phyloP scores from a whole-genome alignment of 2,329 filamentous ascomycete species.

The Gnomoniopsis sp. region DNA sequence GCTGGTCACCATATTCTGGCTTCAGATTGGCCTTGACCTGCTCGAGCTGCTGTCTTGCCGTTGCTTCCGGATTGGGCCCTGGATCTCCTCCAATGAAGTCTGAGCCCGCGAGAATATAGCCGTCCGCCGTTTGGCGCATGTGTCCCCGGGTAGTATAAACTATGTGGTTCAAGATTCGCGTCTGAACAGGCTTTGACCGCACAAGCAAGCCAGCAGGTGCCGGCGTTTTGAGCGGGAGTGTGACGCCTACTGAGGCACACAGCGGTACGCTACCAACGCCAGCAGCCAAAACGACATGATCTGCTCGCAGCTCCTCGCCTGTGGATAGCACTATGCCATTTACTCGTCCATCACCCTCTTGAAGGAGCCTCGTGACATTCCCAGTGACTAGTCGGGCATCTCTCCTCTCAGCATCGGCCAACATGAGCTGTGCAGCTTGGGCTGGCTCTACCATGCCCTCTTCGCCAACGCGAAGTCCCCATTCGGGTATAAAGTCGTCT shows the following conservation, averaged over 20 bases:
- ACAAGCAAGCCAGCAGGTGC: constrained; percentile 26
- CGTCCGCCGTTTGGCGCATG: constrained; percentile 28
- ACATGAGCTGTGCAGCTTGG: constrained; percentile 22
- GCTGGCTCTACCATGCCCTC: constrained; percentile 30
- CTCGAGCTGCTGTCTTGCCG: constrained; percentile 23
- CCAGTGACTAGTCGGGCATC: constrained; percentile 18
- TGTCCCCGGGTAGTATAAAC: constrained; percentile 25
- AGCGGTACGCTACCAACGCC: constrained; percentile 26
- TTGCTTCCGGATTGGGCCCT: constrained; percentile 22
- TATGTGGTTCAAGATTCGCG: constrained; percentile 21
- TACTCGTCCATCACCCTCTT: constrained; percentile 11
- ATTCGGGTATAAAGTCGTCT: constrained; percentile 6
- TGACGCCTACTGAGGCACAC: constrained; percentile 22
- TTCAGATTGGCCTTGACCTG: constrained; percentile 20
- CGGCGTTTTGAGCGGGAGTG: constrained; percentile 22
- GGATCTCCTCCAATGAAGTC: constrained; percentile 21
- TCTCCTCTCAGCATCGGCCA: constrained; percentile 18
- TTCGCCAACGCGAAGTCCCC: constrained; percentile 50
- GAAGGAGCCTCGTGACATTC: constrained; percentile 19
- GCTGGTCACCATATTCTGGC: constrained; percentile 14
- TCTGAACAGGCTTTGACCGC: constrained; percentile 24
- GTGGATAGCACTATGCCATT: constrained; percentile 19
- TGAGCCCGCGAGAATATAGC: constrained; percentile 24
- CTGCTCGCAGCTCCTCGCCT: constrained; percentile 19
- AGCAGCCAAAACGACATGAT: constrained; percentile 29